Base-by-base conservation (phyloP, 176 grass and related monocot species). In the Cenchrus purpureus region DNA sequence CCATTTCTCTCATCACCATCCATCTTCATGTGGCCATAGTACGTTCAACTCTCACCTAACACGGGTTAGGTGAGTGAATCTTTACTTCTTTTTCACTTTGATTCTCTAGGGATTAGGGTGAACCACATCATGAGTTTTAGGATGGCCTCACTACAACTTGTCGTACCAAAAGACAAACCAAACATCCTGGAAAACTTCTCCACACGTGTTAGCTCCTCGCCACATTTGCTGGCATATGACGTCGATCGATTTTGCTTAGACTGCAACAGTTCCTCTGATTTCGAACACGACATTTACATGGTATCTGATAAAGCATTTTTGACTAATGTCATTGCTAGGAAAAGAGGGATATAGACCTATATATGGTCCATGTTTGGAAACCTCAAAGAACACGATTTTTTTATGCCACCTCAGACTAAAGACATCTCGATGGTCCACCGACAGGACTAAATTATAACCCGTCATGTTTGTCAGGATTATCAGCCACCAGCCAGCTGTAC, bases 1-100 rank as follows among this genome's bases (percentile, higher is more conserved):
- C 34, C 8, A 20, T 8, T 7, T 74, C 11, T 29, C 50, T 74
- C 49, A 16, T 19, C 7, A 19, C 4, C 5, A 46, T 58, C 17
- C 20, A 58, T n/a, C 28, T 53, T 54, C 32, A 25, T 53, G 5
- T 72, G 45, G 44, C 44, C 45, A 72, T 28, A 50, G 1, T 28
- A 28, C 45, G 69, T 51, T 72, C 69, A 72, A 29, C 43, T 22
- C 44, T 71, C 48, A 72, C 69, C 69, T 50, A 72, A 44, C 45
- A 7, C 10, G 68, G 20, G 45, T 72, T 46, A n/a, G 68, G 68
- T 46, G 42, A 70, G 42, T n/a, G 45, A 50, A 72, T 14, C 12
- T 45, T 72, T 72, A 5, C 11, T 72, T 49, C 13, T 40, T n/a
- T n/a, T 50, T 49, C 69, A 49, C 69, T 49, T 9, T 8, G 40